Percentiles rank a stretch among this genome's conserved stretches.
phyloP scores from a whole-genome alignment of 2,329 filamentous ascomycete species.

The Pleoardoris graminearum region DNA sequence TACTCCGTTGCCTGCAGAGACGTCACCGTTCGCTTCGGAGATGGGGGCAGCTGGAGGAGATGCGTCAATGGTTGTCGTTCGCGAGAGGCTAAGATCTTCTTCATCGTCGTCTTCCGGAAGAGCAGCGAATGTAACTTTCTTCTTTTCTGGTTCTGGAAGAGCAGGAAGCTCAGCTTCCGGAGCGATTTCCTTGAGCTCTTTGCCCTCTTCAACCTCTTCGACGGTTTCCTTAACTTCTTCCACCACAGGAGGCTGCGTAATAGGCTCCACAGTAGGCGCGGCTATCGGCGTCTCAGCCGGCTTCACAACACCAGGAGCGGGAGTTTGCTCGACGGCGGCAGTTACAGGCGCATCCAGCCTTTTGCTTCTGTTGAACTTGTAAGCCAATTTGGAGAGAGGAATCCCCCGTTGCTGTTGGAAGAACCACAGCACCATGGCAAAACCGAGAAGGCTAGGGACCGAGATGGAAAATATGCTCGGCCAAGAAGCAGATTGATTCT shows the following conservation, averaged over 20 bases:
- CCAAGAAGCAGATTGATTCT: neutral
- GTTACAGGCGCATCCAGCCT: slow-evolving; percentile 16
- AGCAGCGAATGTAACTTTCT: slow-evolving; percentile 37
- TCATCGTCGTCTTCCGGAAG: slow-evolving; percentile 41
- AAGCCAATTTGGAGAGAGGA: slow-evolving; percentile 21
- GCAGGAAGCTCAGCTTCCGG: slow-evolving; percentile 11
- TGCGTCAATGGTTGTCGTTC: slow-evolving; percentile 39
- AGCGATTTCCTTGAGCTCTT: slow-evolving; percentile 5
- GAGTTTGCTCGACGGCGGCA: slow-evolving; percentile 9
- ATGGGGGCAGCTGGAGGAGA: slow-evolving; percentile 22
- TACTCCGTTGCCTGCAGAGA: slow-evolving; percentile 11
- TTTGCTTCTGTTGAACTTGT: slow-evolving; percentile 15
- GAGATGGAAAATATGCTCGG: slow-evolving; percentile 8
- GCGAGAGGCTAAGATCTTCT: slow-evolving; percentile 36
- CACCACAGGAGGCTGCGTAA: neutral
- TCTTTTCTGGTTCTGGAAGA: slow-evolving; percentile 31
- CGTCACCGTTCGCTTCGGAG: slow-evolving; percentile 16
- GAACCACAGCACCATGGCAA: slow-evolving; percentile 19
- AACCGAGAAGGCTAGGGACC: slow-evolving; percentile 15
- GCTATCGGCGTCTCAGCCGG: neutral
- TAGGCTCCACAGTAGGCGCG: slow-evolving; percentile 3
- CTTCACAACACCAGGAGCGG: slow-evolving; percentile 9
- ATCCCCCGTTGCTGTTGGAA: slow-evolving; percentile 17
- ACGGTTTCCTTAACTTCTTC: slow-evolving; percentile 5
- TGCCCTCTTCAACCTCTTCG: neutral